Evolutionary conservation across 371 early-diverging fungal species (phyloP).

Genomic region (Umbelopsis sp.): DNA sequence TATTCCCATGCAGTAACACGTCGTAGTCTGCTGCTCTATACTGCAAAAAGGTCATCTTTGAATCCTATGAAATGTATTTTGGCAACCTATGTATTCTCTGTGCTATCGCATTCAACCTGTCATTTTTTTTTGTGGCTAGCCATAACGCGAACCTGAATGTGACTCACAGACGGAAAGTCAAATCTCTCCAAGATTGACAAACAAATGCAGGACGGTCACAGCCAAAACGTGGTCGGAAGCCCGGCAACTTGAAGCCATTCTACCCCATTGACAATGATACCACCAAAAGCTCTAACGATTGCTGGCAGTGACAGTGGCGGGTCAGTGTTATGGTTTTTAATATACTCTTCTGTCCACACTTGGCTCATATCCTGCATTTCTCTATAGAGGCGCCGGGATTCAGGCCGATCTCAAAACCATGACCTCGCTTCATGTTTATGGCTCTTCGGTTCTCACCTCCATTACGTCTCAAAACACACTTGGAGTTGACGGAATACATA

Average conservation of each 20-base stretch:
- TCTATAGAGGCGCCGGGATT: constrained; percentile 72
- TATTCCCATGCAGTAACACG: no score
- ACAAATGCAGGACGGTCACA: no score
- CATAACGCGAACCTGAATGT: no score
- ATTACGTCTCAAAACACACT: constrained; percentile 85
- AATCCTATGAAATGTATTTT: no score
- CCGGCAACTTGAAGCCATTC: background rate
- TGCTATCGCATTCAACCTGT: no score
- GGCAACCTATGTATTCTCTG: no score
- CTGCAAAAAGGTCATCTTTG: no score
- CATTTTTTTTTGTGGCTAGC: no score
- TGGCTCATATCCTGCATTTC: background rate
- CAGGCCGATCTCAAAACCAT: constrained; percentile 91
- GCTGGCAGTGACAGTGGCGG: constrained; percentile 72
- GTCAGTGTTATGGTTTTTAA: constrained; percentile 29
- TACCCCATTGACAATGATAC: background rate
- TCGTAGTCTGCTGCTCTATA: no score
- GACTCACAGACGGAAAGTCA: no score
- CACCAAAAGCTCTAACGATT: constrained; percentile 54
- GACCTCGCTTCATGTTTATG: constrained; percentile 72
- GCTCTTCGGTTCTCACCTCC: constrained; percentile 77
- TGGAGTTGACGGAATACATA: constrained; percentile 71
- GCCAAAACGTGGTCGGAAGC: no score
- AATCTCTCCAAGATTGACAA: no score
- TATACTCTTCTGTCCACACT: background rate